phyloP scores from a whole-genome alignment of 192 early-diverging fungal species.

The Globomyces pollinis-pini region DNA sequence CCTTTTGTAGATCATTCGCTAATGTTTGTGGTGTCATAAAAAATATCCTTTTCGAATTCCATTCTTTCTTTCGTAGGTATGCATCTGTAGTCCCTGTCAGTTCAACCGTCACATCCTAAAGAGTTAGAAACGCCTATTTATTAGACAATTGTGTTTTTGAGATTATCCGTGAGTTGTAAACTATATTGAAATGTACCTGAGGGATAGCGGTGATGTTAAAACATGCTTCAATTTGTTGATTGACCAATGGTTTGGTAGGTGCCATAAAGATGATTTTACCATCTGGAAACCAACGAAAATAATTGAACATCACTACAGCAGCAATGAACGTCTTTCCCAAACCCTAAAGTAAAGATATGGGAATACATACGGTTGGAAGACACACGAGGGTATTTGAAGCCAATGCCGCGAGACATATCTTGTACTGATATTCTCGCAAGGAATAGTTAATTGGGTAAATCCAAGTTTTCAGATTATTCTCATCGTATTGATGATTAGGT shows the following conservation, averaged over 20 bases:
- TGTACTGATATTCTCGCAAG: conserved; percentile 78
- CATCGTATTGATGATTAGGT: conserved; percentile 17
- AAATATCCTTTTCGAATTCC: conserved; percentile 65
- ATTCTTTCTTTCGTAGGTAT: conserved; percentile 45
- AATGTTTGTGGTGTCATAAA: conserved; percentile 85
- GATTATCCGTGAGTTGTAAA: background rate
- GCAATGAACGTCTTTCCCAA: conserved; percentile 94
- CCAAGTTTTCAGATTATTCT: conserved; percentile 48
- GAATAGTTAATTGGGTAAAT: conserved; percentile 69
- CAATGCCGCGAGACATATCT: conserved; percentile 68
- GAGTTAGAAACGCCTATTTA: background rate
- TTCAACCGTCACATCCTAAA: conserved; percentile 44
- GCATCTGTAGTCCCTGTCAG: conserved; percentile 58
- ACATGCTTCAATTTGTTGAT: conserved; percentile 87
- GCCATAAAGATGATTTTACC: conserved; percentile 83
- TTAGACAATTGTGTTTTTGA: background rate
- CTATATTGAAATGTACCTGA: too few relatives aligned
- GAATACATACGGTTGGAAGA: conserved; percentile 62
- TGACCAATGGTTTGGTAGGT: conserved; percentile 84
- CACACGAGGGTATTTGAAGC: conserved; percentile 82
- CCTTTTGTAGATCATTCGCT: conserved; percentile 70
- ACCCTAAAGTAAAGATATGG: conserved; percentile 10
- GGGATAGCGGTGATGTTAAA: conserved; percentile 73
- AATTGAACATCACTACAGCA: conserved; percentile 86
- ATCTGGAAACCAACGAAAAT: conserved; percentile 85